Evolutionary conservation across 1,284 basidiomycete genomes (phyloP), one percentile per base, ranked within the genome.

Genomic region (Cryptococcus depauperatus): DNA sequence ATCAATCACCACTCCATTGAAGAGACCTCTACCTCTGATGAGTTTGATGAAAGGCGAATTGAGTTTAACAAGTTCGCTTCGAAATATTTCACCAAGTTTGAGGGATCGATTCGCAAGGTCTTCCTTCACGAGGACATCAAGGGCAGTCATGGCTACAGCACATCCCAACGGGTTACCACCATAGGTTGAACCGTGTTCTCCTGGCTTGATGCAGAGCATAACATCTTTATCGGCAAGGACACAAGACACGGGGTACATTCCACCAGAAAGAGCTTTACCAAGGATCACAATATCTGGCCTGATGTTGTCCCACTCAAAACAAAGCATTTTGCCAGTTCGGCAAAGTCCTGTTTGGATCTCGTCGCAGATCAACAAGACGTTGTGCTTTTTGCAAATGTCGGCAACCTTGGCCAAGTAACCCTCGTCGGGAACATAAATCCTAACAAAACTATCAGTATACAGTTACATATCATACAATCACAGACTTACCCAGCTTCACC

Each of bases 201-300:
- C 92, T n/a, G 93, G 90, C 54, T 83, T 77, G 67, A 98, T 93
- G 73, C 84, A 87, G 25, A 92, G 81, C 90, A 98, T 96, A 52
- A 98, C 73, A 26, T 89, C 84, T 52, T 81, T 79, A 70, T 90
- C 82, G 5, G 90, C 85, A 25, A 98, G 77, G 10, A 97, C 92
- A 13, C 87, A 89, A 30, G 90, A 95, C 18, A 98, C 92, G 38
- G 95, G 93, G 72, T 96, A 97, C 51, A 96, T 85, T 86, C 93
- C 93, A 35, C 93, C 93, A 6, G 86, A 90, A 8, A 98, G 79
- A 0, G 93, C 93, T 74, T 98, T 98, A 44, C 95, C 93, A 44
- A 98, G 80, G 5, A 95, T 80, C 38, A 97, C 77, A 46, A 98
- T 80, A 70, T 98, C 93, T 26, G 95, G 92, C 55, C 86, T 81